These are phyloP conservation scores for Barnettozyma wickerhamii DNA, from an alignment of 805 yeast genomes.

Conservation along the genomic window DNA sequence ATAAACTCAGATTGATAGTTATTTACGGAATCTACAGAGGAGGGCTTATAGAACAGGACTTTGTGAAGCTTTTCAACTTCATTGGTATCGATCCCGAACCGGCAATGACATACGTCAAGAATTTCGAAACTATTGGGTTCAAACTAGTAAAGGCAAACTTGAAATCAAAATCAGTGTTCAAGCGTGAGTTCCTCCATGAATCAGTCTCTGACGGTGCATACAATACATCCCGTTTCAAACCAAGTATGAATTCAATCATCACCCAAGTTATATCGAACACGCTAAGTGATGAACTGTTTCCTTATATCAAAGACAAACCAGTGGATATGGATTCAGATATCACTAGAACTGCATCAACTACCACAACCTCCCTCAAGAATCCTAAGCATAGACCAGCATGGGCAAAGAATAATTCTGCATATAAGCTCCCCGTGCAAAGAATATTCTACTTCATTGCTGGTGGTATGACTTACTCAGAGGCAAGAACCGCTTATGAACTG, in stretches of 20 bases:
- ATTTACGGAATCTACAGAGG: conserved; percentile 78
- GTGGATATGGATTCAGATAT: conserved; percentile 37
- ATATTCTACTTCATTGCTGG: conserved; percentile 83
- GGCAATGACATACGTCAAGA: conserved; percentile 50
- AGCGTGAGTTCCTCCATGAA: conserved; percentile 53
- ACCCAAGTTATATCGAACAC: conserved; percentile 46
- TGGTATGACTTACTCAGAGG: conserved; percentile 81
- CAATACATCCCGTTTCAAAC: conserved; percentile 68
- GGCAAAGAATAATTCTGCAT: conserved; percentile 46
- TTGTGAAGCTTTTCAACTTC: conserved; percentile 62
- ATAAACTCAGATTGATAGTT: conserved; percentile 70
- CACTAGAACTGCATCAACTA: conserved; percentile 28
- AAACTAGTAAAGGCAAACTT: conserved; percentile 43
- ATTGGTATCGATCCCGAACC: conserved; percentile 37
- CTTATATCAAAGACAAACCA: conserved; percentile 74
- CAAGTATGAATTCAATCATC: conserved; percentile 60
- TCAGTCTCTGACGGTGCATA: conserved; percentile 36
- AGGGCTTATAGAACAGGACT: conserved; percentile 73
- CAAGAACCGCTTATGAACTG: conserved; percentile 69
- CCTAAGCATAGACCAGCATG: conserved; percentile 73
- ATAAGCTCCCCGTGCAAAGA: conserved; percentile 51
- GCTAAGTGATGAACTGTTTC: conserved; percentile 58
- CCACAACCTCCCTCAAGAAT: conserved; percentile 56
- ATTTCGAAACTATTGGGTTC: conserved; percentile 56
- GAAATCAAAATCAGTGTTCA: conserved; percentile 37